These are phyloP conservation scores for Mycena kentingensis DNA, from an alignment of 768 basidiomycete genomes.

Conservation along the genomic window DNA sequence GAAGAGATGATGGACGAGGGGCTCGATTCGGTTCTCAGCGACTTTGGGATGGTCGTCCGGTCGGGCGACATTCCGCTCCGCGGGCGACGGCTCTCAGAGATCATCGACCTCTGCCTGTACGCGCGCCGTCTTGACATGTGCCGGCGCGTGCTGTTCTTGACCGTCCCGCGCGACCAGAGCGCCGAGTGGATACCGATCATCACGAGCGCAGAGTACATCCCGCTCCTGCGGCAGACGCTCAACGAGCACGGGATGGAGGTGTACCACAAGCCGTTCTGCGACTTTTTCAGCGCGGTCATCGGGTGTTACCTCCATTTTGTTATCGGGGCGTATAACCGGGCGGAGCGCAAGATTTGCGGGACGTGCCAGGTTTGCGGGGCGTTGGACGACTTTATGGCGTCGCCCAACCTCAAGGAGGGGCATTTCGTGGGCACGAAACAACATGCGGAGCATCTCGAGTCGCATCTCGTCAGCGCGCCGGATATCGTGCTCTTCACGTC, in stretches of 20 bases:
- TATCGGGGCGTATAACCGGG: slow-evolving; percentile 8
- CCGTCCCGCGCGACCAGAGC: slow-evolving; percentile 19
- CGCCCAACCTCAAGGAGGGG: slow-evolving; percentile 18
- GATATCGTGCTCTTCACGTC: slow-evolving; percentile 15
- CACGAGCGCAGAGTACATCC: slow-evolving; percentile 10
- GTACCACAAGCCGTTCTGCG: slow-evolving; percentile 21
- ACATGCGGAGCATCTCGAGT: slow-evolving; percentile 16
- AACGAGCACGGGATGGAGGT: slow-evolving; percentile 16
- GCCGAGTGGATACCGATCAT: slow-evolving; percentile 19
- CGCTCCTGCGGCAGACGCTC: slow-evolving; percentile 11
- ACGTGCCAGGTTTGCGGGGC: slow-evolving; percentile 16
- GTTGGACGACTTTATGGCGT: slow-evolving; percentile 19
- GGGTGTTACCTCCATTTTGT: slow-evolving; percentile 21
- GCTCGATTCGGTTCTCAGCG: slow-evolving; percentile 17
- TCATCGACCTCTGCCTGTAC: slow-evolving; percentile 18
- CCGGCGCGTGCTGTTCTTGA: slow-evolving; percentile 18
- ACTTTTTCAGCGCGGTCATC: slow-evolving; percentile 23
- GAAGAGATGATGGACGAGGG: slow-evolving; percentile 17
- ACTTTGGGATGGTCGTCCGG: slow-evolving; percentile 13
- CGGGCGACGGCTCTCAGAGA: slow-evolving; percentile 19
- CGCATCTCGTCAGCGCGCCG: slow-evolving; percentile 6
- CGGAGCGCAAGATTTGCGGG: slow-evolving; percentile 6
- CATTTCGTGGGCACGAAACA: slow-evolving; percentile 18
- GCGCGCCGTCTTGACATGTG: slow-evolving; percentile 23
- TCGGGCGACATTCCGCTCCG: slow-evolving; percentile 18